phyloP scores from a whole-genome alignment of 2,329 filamentous ascomycete genomes.

The Fusarium nelsonii region DNA sequence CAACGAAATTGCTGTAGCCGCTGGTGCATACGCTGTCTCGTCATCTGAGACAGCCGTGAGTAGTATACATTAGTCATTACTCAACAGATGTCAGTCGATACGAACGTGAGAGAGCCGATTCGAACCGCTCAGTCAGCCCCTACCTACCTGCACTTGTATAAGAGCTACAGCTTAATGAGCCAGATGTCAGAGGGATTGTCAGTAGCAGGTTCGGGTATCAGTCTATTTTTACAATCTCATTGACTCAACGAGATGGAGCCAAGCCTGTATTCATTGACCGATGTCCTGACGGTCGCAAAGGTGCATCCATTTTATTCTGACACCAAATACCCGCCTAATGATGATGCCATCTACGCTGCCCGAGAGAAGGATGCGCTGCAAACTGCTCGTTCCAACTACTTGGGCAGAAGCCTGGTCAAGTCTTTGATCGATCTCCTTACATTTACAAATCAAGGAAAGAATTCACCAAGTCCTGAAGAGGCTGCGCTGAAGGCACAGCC shows the following conservation, averaged over 20 bases:
- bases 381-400: neutral
- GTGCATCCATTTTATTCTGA: conserved; percentile 54
- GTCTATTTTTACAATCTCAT: rapidly evolving
- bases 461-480: neutral
- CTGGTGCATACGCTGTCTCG: neutral
- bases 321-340: conserved; percentile 50
- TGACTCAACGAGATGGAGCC: neutral
- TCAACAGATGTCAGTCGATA: neutral
- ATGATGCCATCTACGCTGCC: conserved; percentile 4
- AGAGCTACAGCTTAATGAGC: neutral
- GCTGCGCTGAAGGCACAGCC: conserved; percentile 20
- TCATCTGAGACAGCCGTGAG: neutral
- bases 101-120: neutral
- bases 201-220: neutral
- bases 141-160: neutral
- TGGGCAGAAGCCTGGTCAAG: neutral
- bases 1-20: too few relatives aligned
- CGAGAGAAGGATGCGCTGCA: conserved; percentile 10
- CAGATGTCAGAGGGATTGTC: neutral
- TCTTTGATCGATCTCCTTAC: neutral
- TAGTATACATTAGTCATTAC: neutral
- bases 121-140: too few relatives aligned
- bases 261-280: conserved; percentile 43
- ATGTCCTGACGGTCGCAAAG: conserved; percentile 52
- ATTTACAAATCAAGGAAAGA: neutral